Evolutionary conservation across 208 protist species (phyloP), one percentile per base, ranked within the genome.

Genomic region (Wallacemonas rigidus): DNA sequence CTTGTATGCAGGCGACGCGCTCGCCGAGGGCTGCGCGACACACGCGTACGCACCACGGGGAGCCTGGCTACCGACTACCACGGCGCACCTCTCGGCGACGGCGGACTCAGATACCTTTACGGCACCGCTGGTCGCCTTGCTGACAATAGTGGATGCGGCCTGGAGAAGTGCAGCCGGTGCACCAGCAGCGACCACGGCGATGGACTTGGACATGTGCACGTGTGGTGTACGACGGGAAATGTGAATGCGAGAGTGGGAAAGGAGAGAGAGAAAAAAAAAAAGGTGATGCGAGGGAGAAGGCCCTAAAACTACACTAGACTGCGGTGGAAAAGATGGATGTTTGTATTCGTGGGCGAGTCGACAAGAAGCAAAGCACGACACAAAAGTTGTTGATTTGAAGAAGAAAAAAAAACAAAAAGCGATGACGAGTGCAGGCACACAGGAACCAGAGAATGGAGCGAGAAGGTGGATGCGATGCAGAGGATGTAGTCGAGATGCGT

Each of bases 131-230:
- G 87, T 87, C 7, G 76, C 90, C 72, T 92, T 89, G 45, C 76
- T 68, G 45, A 91, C 63, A 35, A 92, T 77, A 56, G 87, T 48
- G 26, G 77, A 77, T 26, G 84, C 90, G 9, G 83, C 77, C 85
- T 92, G 77, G 51, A 93, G 61, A 6, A 95, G 75, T 35, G 90
- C 70, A 14, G 85, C 85, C 3, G 88, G 61, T 38, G 90, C 90
- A 39, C 86, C 85, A 8, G 76, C 77, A 17, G 86, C 76, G n/a
- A 93, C 71, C 1, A 95, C 53, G 9, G 79, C 53, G 60, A 95
- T 81, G 11, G 80, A 78, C 77, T 88, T 92, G 70, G 87, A 93
- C 90, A 93, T 95, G 11, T 53, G 36, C 15, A 67, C 26, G 26
- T 26, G 26, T 26, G 26, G 26, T 26, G 26, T 26, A 26, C 26